Conservation (phyloP, 352 stramenopile species). For the Pythium aquatile region DNA sequence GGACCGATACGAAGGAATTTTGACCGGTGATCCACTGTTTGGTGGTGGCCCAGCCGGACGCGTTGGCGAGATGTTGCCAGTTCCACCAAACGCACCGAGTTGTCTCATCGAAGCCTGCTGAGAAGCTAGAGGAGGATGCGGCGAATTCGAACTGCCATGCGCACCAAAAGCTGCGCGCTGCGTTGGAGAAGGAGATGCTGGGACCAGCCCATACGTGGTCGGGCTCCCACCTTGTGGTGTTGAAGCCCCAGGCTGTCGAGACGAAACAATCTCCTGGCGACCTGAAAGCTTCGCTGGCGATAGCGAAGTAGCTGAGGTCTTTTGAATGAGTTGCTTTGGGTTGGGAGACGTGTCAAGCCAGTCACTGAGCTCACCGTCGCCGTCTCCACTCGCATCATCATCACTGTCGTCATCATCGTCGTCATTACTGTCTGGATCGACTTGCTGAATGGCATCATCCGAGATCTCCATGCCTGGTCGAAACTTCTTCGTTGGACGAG, state of each 20-base stretch:
- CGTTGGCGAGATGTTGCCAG: constrained; percentile 42
- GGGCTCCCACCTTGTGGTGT: constrained; percentile 7
- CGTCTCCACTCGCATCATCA: constrained; percentile 30
- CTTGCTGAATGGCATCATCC: constrained; percentile 9
- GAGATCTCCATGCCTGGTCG: constrained; percentile 16
- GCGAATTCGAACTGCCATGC: background rate
- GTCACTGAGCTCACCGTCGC: constrained; percentile 47
- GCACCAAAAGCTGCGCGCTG: background rate
- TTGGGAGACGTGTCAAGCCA: constrained; percentile 39
- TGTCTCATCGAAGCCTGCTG: constrained; percentile 30
- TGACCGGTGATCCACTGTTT: constrained; percentile 24
- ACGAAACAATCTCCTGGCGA: background rate
- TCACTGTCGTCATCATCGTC: constrained; percentile 21
- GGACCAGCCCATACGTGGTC: background rate
- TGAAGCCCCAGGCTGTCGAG: background rate
- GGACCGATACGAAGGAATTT: constrained; percentile 49
- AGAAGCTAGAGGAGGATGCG: constrained; percentile 16
- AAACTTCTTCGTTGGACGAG: background rate
- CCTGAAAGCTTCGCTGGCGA: background rate
- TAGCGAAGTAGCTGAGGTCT: background rate
- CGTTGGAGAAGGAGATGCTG: constrained; percentile 5
- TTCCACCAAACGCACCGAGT: background rate
- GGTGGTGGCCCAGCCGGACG: constrained; percentile 31
- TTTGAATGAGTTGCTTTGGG: background rate
- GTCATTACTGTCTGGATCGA: constrained; percentile 21